Evolutionary conservation across 805 yeast genomes (phyloP), one percentile per base, ranked within the genome.

Genomic region (Nakazawaea wickerhamii): DNA sequence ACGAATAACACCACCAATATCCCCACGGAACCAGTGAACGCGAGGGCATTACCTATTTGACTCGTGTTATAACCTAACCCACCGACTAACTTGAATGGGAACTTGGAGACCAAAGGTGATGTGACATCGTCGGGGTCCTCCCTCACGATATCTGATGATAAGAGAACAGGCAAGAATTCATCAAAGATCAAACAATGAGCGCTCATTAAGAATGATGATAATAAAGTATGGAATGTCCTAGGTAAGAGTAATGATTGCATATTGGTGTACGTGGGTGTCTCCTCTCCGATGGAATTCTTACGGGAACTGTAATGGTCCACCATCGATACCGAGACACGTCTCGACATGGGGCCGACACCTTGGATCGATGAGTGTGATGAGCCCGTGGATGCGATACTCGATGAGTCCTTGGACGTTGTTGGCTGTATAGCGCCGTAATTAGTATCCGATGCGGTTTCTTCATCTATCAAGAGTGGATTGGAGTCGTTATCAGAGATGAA

Each of bases 91-190:
- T 51, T 57, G 59, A 69, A 68, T 4, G 83, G 82, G 49, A 77
- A 74, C 33, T 56, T 50, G 11, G 70, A 62, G 11, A 15, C 32
- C 21, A 39, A 39, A 25, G 32, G 25, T 5, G 43, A 39, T 4
- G 15, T 10, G 5, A 18, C 14, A 17, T 39, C 43, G n/a, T 15
- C 18, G 19, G 35, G 35, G 17, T 13, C 26, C 10, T 21, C 22
- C 19, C 43, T 39, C 14, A 26, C 23, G 11, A 32, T 32, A 3
- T 33, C 21, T 14, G 19, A 39, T 5, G 43, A 31, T 11, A 78
- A 58, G 42, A 71, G 70, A 3, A 79, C 69, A 1, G 84, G 84
- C 34, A 78, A 52, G 42, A 79, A 73, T 54, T 77, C 81, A 30
- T 71, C 68, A 54, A 61, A 73, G 4, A 74, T 76, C 13, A 73